Conservation (phyloP, 1,139 yeast genomes). For the Lodderomyces elongisporus region DNA sequence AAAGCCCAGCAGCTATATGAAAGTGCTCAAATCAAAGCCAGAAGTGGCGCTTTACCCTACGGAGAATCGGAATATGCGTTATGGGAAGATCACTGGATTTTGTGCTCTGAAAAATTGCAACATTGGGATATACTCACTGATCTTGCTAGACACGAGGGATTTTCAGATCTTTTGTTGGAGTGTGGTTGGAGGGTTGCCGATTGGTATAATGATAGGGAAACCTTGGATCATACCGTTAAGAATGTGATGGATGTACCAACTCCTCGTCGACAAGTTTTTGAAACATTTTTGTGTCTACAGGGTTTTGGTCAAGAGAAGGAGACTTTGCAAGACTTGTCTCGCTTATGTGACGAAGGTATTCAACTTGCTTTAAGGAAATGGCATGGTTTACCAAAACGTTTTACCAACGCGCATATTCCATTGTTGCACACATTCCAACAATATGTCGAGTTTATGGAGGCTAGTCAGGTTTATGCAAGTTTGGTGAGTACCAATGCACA, state of each 20-base stretch:
- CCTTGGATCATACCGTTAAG: conserved; percentile 89
- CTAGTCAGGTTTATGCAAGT: conserved; percentile 88
- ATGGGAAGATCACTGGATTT: conserved; percentile 99
- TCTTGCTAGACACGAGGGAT: conserved; percentile 95
- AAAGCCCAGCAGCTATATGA: conserved; percentile 92
- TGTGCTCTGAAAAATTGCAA: conserved; percentile 94
- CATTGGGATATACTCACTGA: conserved; percentile 98
- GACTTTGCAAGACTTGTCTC: conserved; percentile 72
- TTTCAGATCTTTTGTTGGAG: conserved; percentile 85
- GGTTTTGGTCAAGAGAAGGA: conserved; percentile 91
- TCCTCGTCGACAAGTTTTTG: conserved; percentile 92
- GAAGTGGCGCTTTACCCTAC: conserved; percentile 92
- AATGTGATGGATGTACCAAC: conserved; percentile 99
- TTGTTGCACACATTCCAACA: conserved; percentile 93
- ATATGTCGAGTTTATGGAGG: conserved; percentile 96
- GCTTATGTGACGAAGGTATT: conserved; percentile 92
- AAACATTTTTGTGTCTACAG: conserved; percentile 87
- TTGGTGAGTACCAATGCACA: conserved; percentile 87
- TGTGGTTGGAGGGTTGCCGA: conserved; percentile 99
- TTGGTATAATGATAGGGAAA: conserved; percentile 94
- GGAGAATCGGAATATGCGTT: conserved; percentile 92
- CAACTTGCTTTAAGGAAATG: conserved; percentile 89
- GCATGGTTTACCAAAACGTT: conserved; percentile 80
- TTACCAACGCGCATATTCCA: conserved; percentile 84
- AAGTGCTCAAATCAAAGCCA: conserved; percentile 94